Evolutionary conservation across 2,329 filamentous ascomycete species (phyloP).

Genomic region (Hirsutella minnesotensis): DNA sequence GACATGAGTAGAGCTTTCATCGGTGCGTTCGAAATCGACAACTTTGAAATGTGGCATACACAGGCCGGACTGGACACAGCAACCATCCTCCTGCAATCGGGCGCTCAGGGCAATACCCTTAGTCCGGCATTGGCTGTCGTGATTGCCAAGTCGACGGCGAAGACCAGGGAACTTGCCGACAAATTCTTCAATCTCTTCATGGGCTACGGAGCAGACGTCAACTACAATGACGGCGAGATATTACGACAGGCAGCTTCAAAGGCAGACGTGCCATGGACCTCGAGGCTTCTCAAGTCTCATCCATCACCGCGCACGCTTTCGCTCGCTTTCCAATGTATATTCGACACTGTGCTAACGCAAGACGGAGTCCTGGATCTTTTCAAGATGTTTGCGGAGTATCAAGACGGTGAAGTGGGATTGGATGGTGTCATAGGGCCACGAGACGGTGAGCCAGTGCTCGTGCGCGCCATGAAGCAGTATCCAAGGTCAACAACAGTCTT

Average conservation of each 20-base stretch:
- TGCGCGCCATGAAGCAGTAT: slow-evolving; percentile 41
- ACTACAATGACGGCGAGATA: slow-evolving; percentile 40
- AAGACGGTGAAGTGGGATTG: slow-evolving; percentile 33
- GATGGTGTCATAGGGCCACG: slow-evolving; percentile 35
- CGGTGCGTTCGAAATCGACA: slow-evolving; percentile 29
- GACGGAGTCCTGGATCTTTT: slow-evolving; percentile 38
- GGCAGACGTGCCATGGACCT: slow-evolving; percentile 37
- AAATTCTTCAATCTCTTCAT: slow-evolving; percentile 30
- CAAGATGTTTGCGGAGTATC: slow-evolving; percentile 37
- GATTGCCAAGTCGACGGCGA: slow-evolving; percentile 28
- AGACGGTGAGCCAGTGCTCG: slow-evolving; percentile 33
- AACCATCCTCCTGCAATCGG: slow-evolving; percentile 35
- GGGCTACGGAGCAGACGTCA: slow-evolving; percentile 30
- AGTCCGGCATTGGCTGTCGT: slow-evolving; percentile 32
- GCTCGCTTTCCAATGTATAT: slow-evolving; percentile 42
- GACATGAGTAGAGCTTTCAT: slow-evolving; percentile 34
- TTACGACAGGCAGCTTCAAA: slow-evolving; percentile 41
- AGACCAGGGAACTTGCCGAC: slow-evolving; percentile 27
- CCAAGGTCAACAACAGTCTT: slow-evolving; percentile 42
- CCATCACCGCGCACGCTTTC: slow-evolving; percentile 39
- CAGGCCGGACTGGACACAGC: slow-evolving; percentile 33
- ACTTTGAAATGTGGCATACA: slow-evolving; percentile 32
- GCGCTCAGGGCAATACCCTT: slow-evolving; percentile 32
- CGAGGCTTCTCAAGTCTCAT: slow-evolving; percentile 34
- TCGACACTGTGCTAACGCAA: slow-evolving; percentile 37